Evolutionary conservation across 2,329 filamentous ascomycete genomes (phyloP).

Genomic region (Diaporthe humulicola): DNA sequence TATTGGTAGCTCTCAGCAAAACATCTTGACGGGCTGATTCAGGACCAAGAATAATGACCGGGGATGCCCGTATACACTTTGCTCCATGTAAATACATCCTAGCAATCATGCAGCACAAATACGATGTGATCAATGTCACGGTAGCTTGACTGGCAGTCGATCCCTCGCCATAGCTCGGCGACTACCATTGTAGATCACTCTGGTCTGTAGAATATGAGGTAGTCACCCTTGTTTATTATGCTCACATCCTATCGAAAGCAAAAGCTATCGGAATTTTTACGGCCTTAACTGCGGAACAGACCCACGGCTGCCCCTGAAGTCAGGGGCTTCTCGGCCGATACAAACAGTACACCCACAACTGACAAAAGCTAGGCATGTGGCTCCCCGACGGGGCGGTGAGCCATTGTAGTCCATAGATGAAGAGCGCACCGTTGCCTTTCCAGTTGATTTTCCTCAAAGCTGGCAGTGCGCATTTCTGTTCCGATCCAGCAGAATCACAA

Average conservation of each 20-base stretch:
- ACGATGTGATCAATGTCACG: not conserved
- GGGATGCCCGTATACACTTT: not conserved
- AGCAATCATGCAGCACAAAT: not conserved
- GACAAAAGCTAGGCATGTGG: not conserved
- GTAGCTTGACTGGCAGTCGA: not conserved
- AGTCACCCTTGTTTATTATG: not conserved
- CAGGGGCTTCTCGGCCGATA: not conserved
- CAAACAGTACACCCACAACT: not conserved
- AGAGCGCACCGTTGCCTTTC: not conserved
- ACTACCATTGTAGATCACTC: not conserved
- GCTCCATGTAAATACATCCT: not conserved
- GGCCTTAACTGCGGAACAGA: not conserved
- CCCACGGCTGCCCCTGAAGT: not conserved
- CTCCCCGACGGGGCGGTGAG: not conserved
- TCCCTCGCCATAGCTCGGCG: not conserved
- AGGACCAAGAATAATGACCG: not conserved
- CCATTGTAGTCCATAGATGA: not conserved
- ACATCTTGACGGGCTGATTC: not conserved
- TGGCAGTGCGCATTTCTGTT: too few species aligned
- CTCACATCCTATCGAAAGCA: not conserved
- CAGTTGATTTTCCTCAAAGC: not conserved
- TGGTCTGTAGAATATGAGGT: not conserved
- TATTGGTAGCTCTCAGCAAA: not conserved
- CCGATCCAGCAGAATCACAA: too few species aligned
- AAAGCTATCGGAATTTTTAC: not conserved